Evolutionary conservation across 2,329 filamentous ascomycete genomes (phyloP).

Genomic region (Fusarium multiceps): DNA sequence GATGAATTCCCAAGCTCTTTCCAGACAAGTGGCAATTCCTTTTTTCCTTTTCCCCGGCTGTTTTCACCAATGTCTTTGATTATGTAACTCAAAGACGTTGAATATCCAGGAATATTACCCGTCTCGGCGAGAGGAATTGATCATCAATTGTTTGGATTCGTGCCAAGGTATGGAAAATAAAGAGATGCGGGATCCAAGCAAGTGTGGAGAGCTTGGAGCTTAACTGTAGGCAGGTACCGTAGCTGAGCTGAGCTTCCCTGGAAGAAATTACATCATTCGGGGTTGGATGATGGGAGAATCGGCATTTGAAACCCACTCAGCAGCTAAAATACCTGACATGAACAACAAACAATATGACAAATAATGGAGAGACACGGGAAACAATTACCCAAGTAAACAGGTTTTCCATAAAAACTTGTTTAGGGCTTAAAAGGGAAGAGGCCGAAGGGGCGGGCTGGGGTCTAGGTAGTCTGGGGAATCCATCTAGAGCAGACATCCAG

Average conservation of each 20-base stretch:
- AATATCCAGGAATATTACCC: slow-evolving; percentile 3
- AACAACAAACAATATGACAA: slow-evolving; percentile 1
- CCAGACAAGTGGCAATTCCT: slow-evolving; percentile 5
- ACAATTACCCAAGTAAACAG: neutral
- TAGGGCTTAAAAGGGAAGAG: slow-evolving; percentile 9
- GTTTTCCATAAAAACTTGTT: slow-evolving; percentile 1
- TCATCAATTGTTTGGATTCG: slow-evolving; percentile 3
- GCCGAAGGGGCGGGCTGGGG: slow-evolving; percentile 12
- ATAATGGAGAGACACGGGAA: neutral
- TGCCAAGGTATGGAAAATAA: slow-evolving; percentile 16
- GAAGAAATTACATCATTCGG: slow-evolving; percentile 43
- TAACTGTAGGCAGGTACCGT: slow-evolving; percentile 1
- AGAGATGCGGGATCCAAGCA: slow-evolving; percentile 32
- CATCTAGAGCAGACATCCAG: neutral
- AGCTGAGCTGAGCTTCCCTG: slow-evolving; percentile 26
- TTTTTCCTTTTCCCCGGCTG: slow-evolving; percentile 8
- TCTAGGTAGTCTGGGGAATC: neutral
- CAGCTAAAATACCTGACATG: neutral
- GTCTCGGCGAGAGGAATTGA: slow-evolving; percentile 7
- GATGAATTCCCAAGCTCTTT: slow-evolving; percentile 13
- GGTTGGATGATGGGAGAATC: neutral
- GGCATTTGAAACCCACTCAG: neutral
- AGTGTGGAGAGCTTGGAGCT: slow-evolving; percentile 36
- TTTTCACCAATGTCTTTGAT: slow-evolving; percentile 25
- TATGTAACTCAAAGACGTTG: slow-evolving; percentile 10